Evolutionary conservation across 495 filamentous ascomycete genomes (phyloP).

Genomic region (Trichoderma reesei): DNA sequence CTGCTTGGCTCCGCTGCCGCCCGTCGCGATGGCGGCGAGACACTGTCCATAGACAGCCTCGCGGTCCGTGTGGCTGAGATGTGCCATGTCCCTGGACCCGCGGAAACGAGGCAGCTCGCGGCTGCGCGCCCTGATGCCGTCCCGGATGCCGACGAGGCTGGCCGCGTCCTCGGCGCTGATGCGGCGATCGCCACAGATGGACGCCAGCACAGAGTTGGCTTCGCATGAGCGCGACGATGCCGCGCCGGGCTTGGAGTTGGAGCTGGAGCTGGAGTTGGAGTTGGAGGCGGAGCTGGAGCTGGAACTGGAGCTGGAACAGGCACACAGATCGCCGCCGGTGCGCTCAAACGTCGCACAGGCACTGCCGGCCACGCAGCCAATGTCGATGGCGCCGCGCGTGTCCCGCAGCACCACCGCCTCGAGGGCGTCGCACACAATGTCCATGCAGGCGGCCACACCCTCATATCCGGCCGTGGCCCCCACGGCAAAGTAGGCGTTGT

Average conservation of each 20-base stretch:
- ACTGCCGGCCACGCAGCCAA: not conserved
- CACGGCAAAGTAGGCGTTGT: not conserved
- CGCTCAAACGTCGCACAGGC: not conserved
- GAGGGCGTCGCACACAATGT: not conserved
- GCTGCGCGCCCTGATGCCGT: not conserved
- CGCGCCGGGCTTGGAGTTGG: not conserved
- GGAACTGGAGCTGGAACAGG: not conserved
- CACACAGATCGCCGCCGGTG: not conserved
- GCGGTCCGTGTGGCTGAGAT: not conserved
- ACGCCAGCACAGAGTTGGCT: not conserved
- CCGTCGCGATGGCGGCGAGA: not conserved
- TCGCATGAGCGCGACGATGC: not conserved
- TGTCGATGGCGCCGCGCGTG: not conserved
- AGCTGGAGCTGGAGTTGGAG: no score
- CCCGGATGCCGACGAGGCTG: not conserved
- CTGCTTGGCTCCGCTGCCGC: not conserved
- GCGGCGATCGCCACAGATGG: not conserved
- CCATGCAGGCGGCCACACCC: conserved; percentile 1
- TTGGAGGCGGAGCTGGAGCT: no score
- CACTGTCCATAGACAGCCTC: not conserved
- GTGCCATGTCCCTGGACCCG: not conserved
- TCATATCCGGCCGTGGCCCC: not conserved
- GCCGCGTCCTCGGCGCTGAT: not conserved
- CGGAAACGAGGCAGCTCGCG: not conserved
- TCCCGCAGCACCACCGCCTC: not conserved